Evolutionary conservation across 805 yeast genomes (phyloP).

Genomic region (Teunomyces funiuensis): DNA sequence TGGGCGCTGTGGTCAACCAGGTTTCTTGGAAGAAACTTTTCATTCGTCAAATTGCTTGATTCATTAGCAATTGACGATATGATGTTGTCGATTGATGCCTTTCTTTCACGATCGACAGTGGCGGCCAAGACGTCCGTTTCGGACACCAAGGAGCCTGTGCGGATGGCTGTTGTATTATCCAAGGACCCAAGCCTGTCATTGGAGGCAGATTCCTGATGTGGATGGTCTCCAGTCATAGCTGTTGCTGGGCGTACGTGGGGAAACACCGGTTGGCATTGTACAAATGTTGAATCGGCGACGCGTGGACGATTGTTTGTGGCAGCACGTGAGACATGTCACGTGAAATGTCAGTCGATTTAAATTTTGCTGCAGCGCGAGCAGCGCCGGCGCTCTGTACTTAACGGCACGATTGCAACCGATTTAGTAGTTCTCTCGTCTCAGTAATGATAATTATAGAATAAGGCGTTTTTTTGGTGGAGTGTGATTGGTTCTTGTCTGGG

Average conservation of each 20-base stretch:
- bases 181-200: neutral
- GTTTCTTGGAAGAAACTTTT: constrained; percentile 5
- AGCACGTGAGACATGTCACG: neutral
- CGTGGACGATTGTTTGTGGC: neutral
- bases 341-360: no score
- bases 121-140: neutral
- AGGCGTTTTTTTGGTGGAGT: no score
- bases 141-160: neutral
- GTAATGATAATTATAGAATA: no score
- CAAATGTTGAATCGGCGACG: no score
- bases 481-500: no score
- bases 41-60: constrained; percentile 7
- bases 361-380: no score
- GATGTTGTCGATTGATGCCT: constrained; percentile 8
- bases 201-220: neutral
- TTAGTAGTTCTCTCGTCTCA: no score
- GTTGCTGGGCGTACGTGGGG: neutral
- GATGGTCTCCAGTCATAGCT: neutral
- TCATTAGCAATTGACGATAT: constrained; percentile 7
- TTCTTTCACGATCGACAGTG: neutral
- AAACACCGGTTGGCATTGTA: no score
- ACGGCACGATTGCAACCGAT: no score
- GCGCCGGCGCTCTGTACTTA: no score
- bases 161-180: neutral
- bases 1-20: neutral